Evolutionary conservation across 2,329 filamentous ascomycete genomes (phyloP).

Genomic region (Xylariaceae sp.): DNA sequence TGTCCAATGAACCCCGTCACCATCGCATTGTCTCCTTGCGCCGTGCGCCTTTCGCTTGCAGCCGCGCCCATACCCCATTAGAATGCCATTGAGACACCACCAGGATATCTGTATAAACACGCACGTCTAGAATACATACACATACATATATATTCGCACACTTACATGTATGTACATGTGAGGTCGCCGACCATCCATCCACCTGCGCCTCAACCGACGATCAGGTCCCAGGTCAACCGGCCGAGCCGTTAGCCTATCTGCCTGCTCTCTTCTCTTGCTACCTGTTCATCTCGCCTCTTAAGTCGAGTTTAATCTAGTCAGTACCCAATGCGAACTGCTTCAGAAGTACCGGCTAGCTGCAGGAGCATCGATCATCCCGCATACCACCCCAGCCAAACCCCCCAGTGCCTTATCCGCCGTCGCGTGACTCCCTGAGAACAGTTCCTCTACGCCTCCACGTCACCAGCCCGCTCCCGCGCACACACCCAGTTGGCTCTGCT

Average conservation of each 20-base stretch:
- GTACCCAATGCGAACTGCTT: conserved; percentile 35
- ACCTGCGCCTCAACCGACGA: conserved; percentile 19
- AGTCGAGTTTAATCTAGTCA: conserved; percentile 19
- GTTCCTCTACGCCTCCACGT: conserved; percentile 27
- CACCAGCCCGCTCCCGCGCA: conserved; percentile 26
- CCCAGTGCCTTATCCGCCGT: conserved; percentile 36
- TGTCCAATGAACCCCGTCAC: conserved; percentile 10
- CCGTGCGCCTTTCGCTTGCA: conserved; percentile 9
- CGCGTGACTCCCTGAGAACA: conserved; percentile 34
- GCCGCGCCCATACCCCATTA: conserved; percentile 7
- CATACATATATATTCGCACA: conserved; percentile 17
- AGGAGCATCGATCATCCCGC: conserved; percentile 35
- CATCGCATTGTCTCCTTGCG: conserved; percentile 16
- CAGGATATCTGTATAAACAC: conserved; percentile 14
- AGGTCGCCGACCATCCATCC: conserved; percentile 23
- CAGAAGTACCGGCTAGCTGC: conserved; percentile 35
- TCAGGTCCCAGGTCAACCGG: conserved; percentile 21
- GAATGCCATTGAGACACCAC: conserved; percentile 4
- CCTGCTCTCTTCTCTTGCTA: conserved; percentile 7
- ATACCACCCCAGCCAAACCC: conserved; percentile 34
- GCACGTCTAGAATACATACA: conserved; percentile 9
- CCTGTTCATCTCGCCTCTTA: conserved; percentile 8
- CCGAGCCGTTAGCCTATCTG: conserved; percentile 27
- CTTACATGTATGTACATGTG: conserved; percentile 20
- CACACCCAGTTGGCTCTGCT: conserved; percentile 20